Percentiles rank a stretch among this genome's conserved stretches.
These are phyloP conservation scores for Globisporangium camurandrum DNA, from an alignment of 352 stramenopile species.

Conservation along the genomic window DNA sequence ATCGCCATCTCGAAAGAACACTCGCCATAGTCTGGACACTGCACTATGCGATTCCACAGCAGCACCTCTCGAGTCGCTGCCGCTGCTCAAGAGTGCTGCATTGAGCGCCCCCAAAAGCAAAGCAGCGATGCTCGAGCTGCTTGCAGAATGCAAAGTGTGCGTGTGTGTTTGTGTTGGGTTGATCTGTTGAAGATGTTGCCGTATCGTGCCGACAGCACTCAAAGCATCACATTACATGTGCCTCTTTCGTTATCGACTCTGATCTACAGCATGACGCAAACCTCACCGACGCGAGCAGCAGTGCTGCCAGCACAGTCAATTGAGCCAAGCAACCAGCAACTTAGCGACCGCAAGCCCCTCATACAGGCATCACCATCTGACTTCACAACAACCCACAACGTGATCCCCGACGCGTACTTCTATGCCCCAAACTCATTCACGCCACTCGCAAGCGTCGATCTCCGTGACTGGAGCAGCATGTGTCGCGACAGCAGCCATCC, in stretches of 20 bases:
- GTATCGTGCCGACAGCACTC: no score
- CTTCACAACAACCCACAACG: slow-evolving; percentile 1
- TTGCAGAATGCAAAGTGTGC: slow-evolving; percentile 39
- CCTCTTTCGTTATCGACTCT: background rate
- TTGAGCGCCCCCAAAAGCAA: slow-evolving; percentile 18
- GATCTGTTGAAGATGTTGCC: no score
- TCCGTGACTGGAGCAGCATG: slow-evolving; percentile 48
- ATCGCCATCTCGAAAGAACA: slow-evolving; percentile 3
- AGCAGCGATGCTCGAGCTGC: slow-evolving; percentile 29
- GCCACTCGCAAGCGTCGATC: slow-evolving; percentile 25
- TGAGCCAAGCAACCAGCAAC: slow-evolving; percentile 27
- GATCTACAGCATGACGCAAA: slow-evolving; percentile 12
- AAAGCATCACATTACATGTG: no score
- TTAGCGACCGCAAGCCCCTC: slow-evolving; percentile 18
- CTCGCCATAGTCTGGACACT: background rate
- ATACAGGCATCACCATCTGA: background rate
- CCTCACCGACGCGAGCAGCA: background rate
- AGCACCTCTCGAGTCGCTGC: slow-evolving; percentile 18
- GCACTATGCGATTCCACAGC: background rate
- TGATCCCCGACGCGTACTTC: slow-evolving; percentile 43
- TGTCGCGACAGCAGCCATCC: slow-evolving; percentile 17
- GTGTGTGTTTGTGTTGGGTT: slow-evolving; percentile 1
- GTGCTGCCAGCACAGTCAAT: background rate
- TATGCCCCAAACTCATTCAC: slow-evolving; percentile 45
- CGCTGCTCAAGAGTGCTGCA: slow-evolving; percentile 19